A percentile compares a stretch with the other conserved stretches of the same genome.
Conservation (phyloP, 2,329 filamentous ascomycete species). For the Fusarium bactridioides region DNA sequence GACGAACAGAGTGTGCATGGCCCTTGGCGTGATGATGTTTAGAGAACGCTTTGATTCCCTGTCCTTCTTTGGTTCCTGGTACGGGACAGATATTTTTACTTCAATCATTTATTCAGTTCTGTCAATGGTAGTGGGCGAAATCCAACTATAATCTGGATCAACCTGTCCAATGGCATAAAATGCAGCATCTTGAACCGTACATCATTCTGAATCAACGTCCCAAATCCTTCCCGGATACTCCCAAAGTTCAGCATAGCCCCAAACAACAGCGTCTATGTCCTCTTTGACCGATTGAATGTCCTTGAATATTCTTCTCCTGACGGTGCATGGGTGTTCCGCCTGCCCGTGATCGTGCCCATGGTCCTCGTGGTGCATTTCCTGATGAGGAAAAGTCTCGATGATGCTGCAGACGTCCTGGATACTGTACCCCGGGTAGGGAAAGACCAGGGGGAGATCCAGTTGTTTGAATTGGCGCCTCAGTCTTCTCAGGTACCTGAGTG, state of each 20-base stretch:
- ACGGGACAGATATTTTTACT: fast-evolving
- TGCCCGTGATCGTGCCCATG: neutral
- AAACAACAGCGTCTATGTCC: neutral
- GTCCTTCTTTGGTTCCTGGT: neutral
- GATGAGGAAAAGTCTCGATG: neutral
- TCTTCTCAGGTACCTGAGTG: neutral
- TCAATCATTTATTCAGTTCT: neutral
- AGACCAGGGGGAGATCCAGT: neutral
- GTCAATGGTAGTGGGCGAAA: neutral
- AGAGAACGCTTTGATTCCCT: neutral
- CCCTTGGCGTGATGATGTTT: neutral
- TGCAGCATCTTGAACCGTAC: too few relatives aligned
- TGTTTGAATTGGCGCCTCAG: neutral
- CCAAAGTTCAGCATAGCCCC: neutral
- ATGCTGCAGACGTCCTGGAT: neutral
- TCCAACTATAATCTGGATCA: neutral
- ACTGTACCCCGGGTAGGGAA: neutral
- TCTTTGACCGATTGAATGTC: neutral
- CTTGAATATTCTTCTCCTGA: neutral
- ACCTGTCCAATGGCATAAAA: neutral
- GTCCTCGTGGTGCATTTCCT: neutral
- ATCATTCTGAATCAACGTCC: too few relatives aligned
- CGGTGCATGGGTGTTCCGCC: neutral
- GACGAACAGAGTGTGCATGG: neutral
- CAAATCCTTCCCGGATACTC: neutral